A percentile compares a stretch with the other conserved stretches of the same genome.
These are phyloP conservation scores for Puccinia novopanici DNA, from an alignment of 1,284 basidiomycete species.

Conservation along the genomic window DNA sequence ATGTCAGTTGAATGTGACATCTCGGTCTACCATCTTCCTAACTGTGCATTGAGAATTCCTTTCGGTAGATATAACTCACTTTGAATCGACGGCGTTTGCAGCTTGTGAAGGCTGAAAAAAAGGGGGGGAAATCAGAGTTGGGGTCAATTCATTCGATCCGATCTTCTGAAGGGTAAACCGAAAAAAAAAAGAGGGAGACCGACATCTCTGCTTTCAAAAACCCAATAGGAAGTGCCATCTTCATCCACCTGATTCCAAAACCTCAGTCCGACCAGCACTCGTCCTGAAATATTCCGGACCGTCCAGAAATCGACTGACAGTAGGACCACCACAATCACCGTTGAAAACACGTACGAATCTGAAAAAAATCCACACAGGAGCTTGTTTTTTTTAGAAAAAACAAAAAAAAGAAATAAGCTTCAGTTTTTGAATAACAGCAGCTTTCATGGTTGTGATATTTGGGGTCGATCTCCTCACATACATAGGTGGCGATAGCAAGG, in stretches of 20 bases:
- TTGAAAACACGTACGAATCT: conserved; percentile 59
- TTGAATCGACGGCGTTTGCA: conserved; percentile 84
- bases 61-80: conserved; percentile 58
- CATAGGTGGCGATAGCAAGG: conserved; percentile 79
- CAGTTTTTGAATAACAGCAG: conserved; percentile 61
- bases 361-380: conserved; percentile 25
- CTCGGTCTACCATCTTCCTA: not conserved
- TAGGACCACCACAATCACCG: conserved; percentile 83
- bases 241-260: conserved; percentile 99
- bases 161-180: not conserved
- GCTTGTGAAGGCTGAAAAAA: conserved; percentile 75
- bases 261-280: conserved; percentile 83
- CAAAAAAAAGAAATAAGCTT: not conserved
- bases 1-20: not conserved
- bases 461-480: conserved; percentile 58
- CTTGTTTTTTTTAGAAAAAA: not conserved
- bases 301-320: conserved; percentile 97
- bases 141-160: not conserved
- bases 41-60: not conserved
- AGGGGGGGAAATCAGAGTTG: not conserved
- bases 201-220: conserved; percentile 70
- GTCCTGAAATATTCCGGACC: conserved; percentile 86
- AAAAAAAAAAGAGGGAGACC: conserved; percentile 1
- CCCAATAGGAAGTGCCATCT: conserved; percentile 92
- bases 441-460: conserved; percentile 72